Evolutionary conservation across 1,284 basidiomycete species (phyloP).

Genomic region (Cryptococcus maquisensis): DNA sequence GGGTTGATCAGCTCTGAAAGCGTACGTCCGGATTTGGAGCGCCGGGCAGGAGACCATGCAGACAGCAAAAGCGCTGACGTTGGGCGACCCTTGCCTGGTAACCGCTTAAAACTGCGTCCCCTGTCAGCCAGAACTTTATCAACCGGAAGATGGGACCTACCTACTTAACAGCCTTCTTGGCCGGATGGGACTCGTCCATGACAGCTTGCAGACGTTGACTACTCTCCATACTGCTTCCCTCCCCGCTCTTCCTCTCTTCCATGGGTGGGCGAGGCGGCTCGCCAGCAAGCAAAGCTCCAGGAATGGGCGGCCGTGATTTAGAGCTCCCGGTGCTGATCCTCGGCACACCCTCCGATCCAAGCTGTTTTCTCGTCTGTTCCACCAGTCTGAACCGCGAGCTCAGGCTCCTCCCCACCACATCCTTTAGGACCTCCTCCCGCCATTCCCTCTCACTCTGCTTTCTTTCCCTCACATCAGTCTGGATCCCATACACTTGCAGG

Average conservation of each 20-base stretch:
- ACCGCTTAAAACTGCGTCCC: too few relatives aligned
- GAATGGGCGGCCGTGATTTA: too few relatives aligned
- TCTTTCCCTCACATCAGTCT: background rate
- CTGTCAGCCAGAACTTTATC: too few relatives aligned
- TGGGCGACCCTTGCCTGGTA: background rate
- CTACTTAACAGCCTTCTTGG: background rate
- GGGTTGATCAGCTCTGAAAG: background rate
- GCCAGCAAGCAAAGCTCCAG: too few relatives aligned
- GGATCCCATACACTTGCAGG: conserved; percentile 1
- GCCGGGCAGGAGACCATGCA: background rate
- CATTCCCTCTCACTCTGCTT: conserved; percentile 5
- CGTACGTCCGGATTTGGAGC: background rate
- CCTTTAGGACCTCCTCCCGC: conserved; percentile 16
- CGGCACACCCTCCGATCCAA: background rate
- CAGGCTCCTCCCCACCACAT: conserved; percentile 4
- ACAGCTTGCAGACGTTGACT: conserved; percentile 10
- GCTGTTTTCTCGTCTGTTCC: background rate
- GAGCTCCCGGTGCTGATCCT: background rate
- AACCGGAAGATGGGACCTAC: too few relatives aligned
- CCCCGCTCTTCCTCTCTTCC: too few relatives aligned
- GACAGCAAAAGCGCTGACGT: background rate
- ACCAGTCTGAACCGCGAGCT: background rate
- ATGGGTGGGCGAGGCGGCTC: too few relatives aligned
- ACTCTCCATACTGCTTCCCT: conserved; percentile 9
- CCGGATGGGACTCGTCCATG: conserved; percentile 1